Conservation (phyloP, 2,329 filamentous ascomycete genomes). For the Trichoderma guizhouense region DNA sequence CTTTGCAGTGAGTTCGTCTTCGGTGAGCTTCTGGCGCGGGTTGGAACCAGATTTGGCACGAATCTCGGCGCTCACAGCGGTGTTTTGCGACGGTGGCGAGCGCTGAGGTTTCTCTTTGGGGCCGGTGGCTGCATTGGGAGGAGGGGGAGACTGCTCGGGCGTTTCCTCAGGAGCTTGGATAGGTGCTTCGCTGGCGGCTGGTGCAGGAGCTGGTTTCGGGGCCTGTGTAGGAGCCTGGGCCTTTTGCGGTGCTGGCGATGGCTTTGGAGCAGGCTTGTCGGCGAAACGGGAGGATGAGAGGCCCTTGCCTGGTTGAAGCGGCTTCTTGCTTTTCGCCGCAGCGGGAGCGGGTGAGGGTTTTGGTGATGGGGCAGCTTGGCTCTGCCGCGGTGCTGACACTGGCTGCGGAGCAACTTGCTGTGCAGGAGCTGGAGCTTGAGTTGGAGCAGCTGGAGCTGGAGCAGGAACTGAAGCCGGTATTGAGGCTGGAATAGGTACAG, state of each 20-base stretch:
- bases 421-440: not conserved
- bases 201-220: constrained; percentile 23
- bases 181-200: constrained; percentile 18
- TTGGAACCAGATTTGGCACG: constrained; percentile 55
- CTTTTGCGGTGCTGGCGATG: constrained; percentile 15
- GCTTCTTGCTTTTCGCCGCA: constrained; percentile 16
- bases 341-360: constrained; percentile 17
- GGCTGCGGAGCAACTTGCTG: constrained; percentile 13
- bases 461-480: not conserved
- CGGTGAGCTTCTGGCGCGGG: constrained; percentile 58
- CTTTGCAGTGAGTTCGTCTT: constrained; percentile 55
- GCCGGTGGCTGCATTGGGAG: constrained; percentile 31
- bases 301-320: constrained; percentile 23
- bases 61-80: constrained; percentile 36
- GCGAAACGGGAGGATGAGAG: constrained; percentile 35
- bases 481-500: constrained; percentile 14
- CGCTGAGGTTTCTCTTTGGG: constrained; percentile 28
- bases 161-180: constrained; percentile 20
- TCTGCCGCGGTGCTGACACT: constrained; percentile 17
- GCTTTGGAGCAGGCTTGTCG: constrained; percentile 28
- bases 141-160: constrained; percentile 26
- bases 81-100: constrained; percentile 25
- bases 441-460: not conserved
- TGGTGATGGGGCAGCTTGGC: constrained; percentile 17
- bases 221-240: constrained; percentile 21